Evolutionary conservation across 768 basidiomycete species (phyloP).

Genomic region (Pleurotus cornucopiae): DNA sequence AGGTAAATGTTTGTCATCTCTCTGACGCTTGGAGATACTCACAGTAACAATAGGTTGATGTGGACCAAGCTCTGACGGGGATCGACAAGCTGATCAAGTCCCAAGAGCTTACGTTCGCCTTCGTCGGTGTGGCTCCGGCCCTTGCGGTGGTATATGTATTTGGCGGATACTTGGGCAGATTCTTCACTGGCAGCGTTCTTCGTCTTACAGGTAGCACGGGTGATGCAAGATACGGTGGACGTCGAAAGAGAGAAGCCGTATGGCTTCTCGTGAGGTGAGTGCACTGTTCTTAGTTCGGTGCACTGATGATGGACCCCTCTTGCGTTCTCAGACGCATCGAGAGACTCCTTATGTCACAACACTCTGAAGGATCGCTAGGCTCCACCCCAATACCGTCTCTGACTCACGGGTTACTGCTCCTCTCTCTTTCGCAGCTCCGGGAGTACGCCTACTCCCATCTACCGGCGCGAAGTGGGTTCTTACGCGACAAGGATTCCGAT

Average conservation of each 20-base stretch:
- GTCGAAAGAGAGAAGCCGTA: conserved; percentile 42
- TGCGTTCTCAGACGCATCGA: conserved; percentile 52
- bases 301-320: not conserved
- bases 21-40: not conserved
- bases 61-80: conserved; percentile 84
- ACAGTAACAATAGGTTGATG: conserved; percentile 65
- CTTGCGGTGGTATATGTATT: conserved; percentile 73
- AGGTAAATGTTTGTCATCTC: conserved; percentile 39
- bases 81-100: conserved; percentile 93
- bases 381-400: conserved; percentile 33
- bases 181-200: conserved; percentile 43
- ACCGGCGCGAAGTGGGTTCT: conserved; percentile 32
- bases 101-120: conserved; percentile 94
- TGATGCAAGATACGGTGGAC: conserved; percentile 55
- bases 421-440: conserved; percentile 66
- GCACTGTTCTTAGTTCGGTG: not conserved
- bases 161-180: conserved; percentile 44
- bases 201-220: conserved; percentile 22
- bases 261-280: conserved; percentile 71
- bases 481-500: not conserved
- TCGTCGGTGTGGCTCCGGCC: conserved; percentile 92
- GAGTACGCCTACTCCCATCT: conserved; percentile 55
- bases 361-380: conserved; percentile 13
- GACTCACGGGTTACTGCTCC: conserved; percentile 69
- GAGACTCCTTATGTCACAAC: conserved; percentile 56